Evolutionary conservation across 1,139 yeast genomes (phyloP).

Genomic region (Hyphopichia buzzinii): DNA sequence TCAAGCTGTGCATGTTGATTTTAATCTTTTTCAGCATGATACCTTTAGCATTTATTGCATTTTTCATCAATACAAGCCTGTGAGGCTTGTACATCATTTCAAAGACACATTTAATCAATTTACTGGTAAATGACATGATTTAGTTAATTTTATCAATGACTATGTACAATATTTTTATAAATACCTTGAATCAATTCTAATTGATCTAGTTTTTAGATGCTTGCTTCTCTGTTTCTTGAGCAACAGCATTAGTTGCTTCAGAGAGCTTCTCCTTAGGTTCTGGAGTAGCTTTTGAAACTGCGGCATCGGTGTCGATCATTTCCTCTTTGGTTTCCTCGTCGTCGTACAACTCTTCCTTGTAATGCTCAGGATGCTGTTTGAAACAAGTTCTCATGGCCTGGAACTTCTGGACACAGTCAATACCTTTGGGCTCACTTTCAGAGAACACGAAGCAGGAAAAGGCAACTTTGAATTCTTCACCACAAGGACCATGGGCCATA

Average conservation of each 20-base stretch:
- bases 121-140: too few species aligned
- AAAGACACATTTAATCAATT: too few species aligned
- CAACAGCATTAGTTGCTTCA: conserved; percentile 1
- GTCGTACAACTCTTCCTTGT: conserved; percentile 85
- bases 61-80: background rate
- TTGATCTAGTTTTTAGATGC: background rate
- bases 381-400: conserved; percentile 93
- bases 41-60: too few species aligned
- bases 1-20: conserved; percentile 24
- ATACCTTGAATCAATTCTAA: background rate
- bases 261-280: conserved; percentile 2
- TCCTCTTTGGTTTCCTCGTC: conserved; percentile 46
- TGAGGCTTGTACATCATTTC: background rate
- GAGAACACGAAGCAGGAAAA: conserved; percentile 95
- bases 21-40: too few species aligned
- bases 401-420: conserved; percentile 92
- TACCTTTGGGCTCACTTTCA: conserved; percentile 94
- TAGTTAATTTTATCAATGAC: background rate
- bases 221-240: conserved; percentile 2
- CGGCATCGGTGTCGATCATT: conserved; percentile 2
- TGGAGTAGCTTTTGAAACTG: background rate
- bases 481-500: conserved; percentile 98
- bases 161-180: background rate
- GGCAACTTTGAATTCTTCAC: conserved; percentile 95
- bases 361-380: conserved; percentile 89